phyloP scores from a whole-genome alignment of 2,329 filamentous ascomycete species.

The Aspergillus hiratsukae region DNA sequence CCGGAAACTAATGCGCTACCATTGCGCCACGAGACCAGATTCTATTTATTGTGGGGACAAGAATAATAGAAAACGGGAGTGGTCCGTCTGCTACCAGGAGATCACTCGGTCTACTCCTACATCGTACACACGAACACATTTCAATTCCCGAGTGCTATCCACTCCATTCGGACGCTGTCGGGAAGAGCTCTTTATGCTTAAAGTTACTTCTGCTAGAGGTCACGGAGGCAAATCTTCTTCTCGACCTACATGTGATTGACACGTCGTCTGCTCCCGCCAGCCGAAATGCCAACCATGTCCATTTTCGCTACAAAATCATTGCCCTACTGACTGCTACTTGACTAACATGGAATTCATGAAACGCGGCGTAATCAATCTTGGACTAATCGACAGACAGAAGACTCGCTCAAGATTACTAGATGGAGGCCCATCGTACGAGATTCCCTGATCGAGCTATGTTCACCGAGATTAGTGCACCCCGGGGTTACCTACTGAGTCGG shows the following conservation, averaged over 20 bases:
- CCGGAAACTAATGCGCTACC: constrained; percentile 38
- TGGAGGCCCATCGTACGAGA: not conserved
- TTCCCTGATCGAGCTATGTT: not conserved
- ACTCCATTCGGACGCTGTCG: too few species aligned
- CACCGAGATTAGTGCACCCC: not conserved
- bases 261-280: not conserved
- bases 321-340: not conserved
- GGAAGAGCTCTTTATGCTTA: too few species aligned
- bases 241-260: not conserved
- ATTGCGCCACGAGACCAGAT: constrained; percentile 30
- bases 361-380: too few species aligned
- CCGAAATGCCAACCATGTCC: too few species aligned
- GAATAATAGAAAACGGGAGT: too few species aligned
- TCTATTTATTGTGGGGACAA: too few species aligned
- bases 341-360: not conserved
- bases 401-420: not conserved
- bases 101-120: too few species aligned
- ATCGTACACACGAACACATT: too few species aligned
- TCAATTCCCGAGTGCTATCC: too few species aligned
- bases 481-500: not conserved
- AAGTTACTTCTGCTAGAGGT: too few species aligned
- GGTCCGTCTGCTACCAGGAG: too few species aligned
- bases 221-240: not conserved
- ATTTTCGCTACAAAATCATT: not conserved
- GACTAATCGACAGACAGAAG: too few species aligned